phyloP scores from a whole-genome alignment of 257 asterid species.

The Salvia hispanica region DNA sequence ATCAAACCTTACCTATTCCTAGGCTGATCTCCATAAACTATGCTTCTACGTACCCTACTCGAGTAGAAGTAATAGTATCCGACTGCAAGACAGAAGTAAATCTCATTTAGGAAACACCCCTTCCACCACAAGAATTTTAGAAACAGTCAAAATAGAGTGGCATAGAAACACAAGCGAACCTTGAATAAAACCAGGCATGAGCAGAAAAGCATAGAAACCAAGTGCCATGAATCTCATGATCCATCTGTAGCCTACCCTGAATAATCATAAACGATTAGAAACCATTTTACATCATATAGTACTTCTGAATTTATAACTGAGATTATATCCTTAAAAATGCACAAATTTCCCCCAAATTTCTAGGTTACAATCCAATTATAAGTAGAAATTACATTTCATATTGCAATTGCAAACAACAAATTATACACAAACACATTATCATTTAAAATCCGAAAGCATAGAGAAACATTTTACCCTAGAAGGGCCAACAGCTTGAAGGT shows the following conservation, averaged over 20 bases:
- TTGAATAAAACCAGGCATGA: conserved; percentile 82
- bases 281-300: not conserved
- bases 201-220: conserved; percentile 72
- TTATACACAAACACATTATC: not conserved
- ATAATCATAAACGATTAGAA: conserved; percentile 37
- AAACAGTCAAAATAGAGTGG: conserved; percentile 16
- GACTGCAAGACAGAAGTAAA: conserved; percentile 29
- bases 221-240: conserved; percentile 71
- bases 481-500: conserved; percentile 55
- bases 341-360: not conserved
- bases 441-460: not conserved
- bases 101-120: not conserved
- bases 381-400: conserved; percentile 1
- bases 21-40: conserved; percentile 36
- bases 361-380: not conserved
- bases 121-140: conserved; percentile 6
- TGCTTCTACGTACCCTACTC: conserved; percentile 29
- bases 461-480: conserved; percentile 57
- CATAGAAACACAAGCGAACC: conserved; percentile 41
- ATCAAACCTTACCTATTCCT: conserved; percentile 35
- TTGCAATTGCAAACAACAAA: not conserved
- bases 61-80: conserved; percentile 39
- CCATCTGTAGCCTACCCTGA: conserved; percentile 96
- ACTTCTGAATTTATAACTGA: not conserved
- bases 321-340: not conserved